Percentiles rank a stretch among this genome's conserved stretches.
Evolutionary conservation across 2,329 filamentous ascomycete species (phyloP).

Genomic region (Penicillium sp.): DNA sequence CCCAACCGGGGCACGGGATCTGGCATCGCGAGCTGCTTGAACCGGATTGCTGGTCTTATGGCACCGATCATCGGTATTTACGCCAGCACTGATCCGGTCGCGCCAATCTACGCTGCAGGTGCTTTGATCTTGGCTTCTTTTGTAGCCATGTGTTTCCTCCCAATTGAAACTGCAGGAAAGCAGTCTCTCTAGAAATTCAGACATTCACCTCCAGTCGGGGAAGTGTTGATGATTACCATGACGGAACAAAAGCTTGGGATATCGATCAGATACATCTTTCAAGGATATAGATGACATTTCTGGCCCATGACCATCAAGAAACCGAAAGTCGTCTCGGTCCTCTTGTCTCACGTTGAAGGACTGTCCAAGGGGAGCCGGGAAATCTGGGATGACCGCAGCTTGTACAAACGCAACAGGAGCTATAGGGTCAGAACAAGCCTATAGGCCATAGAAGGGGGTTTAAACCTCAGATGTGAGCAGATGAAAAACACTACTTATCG

Average conservation of each 20-base stretch:
- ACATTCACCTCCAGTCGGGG: too few relatives aligned
- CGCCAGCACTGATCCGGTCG: conserved; percentile 36
- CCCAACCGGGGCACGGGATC: conserved; percentile 57
- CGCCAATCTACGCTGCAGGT: conserved; percentile 48
- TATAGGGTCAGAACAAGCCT: not conserved
- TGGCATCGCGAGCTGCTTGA: conserved; percentile 48
- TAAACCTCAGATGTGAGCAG: not conserved
- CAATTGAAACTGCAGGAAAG: conserved; percentile 47
- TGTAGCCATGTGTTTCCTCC: conserved; percentile 45
- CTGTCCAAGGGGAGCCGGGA: too few relatives aligned
- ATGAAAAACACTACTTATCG: not conserved
- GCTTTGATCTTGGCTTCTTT: conserved; percentile 44
- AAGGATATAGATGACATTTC: too few relatives aligned
- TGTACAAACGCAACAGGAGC: not conserved
- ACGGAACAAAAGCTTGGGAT: too few relatives aligned
- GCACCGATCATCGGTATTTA: conserved; percentile 48
- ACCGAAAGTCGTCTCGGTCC: too few relatives aligned
- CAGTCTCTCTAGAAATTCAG: conserved; percentile 35
- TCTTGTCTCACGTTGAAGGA: too few relatives aligned
- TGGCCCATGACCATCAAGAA: too few relatives aligned
- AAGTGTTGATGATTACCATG: too few relatives aligned
- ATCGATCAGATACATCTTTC: too few relatives aligned
- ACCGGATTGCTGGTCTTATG: conserved; percentile 45
- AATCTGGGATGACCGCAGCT: too few relatives aligned
- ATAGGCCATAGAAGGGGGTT: too few relatives aligned